Percentiles rank a stretch among this genome's conserved stretches.
phyloP scores from a whole-genome alignment of 2,329 filamentous ascomycete species.

The Ascochyta pisi region DNA sequence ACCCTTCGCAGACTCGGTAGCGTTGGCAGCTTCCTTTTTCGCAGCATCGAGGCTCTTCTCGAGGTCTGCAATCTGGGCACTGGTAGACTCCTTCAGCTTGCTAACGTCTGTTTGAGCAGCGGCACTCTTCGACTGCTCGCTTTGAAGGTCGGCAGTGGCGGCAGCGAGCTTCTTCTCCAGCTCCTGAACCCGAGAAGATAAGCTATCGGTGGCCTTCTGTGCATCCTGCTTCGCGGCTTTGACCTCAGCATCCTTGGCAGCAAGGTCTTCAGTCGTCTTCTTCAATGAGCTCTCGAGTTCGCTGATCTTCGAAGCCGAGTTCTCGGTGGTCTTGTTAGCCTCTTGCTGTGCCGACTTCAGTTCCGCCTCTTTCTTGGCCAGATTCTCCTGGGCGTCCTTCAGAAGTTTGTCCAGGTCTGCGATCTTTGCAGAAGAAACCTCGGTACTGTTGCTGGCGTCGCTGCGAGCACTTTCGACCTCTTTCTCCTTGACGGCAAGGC shows the following conservation, averaged over 20 bases:
- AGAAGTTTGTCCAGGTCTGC: conserved; percentile 33
- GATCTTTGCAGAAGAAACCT: conserved; percentile 30
- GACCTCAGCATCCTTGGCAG: conserved; percentile 33
- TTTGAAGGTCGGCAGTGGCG: conserved; percentile 10
- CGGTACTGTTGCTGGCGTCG: conserved; percentile 27
- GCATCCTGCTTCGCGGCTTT: conserved; percentile 27
- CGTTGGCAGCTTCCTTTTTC: conserved; percentile 20
- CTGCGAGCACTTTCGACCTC: conserved; percentile 28
- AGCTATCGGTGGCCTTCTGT: conserved; percentile 21
- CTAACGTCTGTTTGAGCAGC: conserved; percentile 28
- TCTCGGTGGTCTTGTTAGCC: conserved; percentile 27
- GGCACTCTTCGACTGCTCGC: conserved; percentile 14
- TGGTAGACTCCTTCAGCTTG: conserved; percentile 23
- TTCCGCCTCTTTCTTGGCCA: conserved; percentile 33
- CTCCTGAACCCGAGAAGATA: conserved; percentile 20
- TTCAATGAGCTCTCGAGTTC: conserved; percentile 32
- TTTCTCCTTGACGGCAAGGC: conserved; percentile 29
- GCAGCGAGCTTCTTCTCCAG: conserved; percentile 19
- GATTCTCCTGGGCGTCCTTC: conserved; percentile 25
- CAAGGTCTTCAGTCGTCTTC: conserved; percentile 30
- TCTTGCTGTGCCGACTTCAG: conserved; percentile 29
- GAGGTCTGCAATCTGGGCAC: conserved; percentile 31
- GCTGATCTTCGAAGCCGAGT: conserved; percentile 27
- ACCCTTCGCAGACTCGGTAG: conserved; percentile 32
- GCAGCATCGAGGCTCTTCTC: conserved; percentile 27